Evolutionary conservation across 768 basidiomycete genomes (phyloP).

Genomic region (Rhizopogon vulgaris): DNA sequence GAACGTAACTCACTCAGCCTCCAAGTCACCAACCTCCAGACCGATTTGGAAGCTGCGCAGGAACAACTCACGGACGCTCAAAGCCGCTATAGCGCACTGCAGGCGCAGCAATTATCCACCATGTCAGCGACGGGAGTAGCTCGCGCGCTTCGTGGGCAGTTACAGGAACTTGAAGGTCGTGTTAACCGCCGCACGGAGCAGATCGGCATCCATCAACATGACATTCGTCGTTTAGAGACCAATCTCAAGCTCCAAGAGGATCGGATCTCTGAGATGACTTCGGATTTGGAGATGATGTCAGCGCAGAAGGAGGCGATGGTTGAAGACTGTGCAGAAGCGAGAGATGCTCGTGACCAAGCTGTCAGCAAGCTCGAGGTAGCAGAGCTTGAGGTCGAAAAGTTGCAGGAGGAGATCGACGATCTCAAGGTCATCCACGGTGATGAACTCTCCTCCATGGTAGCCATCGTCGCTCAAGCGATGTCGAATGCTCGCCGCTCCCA

Average conservation of each 20-base stretch:
- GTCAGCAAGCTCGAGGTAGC: slow-evolving; percentile 47
- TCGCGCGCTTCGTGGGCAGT: slow-evolving; percentile 52
- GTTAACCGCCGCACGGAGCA: slow-evolving; percentile 65
- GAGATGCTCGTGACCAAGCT: slow-evolving; percentile 67
- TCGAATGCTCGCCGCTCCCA: slow-evolving; percentile 22
- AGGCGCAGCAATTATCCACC: slow-evolving; percentile 58
- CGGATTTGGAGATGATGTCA: slow-evolving; percentile 58
- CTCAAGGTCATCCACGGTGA: slow-evolving; percentile 22
- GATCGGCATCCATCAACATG: slow-evolving; percentile 74
- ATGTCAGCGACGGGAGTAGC: slow-evolving; percentile 55
- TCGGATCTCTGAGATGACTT: slow-evolving; percentile 59
- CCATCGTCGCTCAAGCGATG: slow-evolving; percentile 32
- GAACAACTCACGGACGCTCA: slow-evolving; percentile 53
- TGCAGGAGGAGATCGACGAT: slow-evolving; percentile 23
- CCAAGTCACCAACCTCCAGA: slow-evolving; percentile 55
- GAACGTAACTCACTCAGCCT: slow-evolving; percentile 63
- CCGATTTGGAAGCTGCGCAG: slow-evolving; percentile 48
- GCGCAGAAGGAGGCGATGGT: slow-evolving; percentile 77
- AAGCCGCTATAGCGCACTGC: slow-evolving; percentile 53
- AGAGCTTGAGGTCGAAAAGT: slow-evolving; percentile 55
- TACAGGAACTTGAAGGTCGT: slow-evolving; percentile 62
- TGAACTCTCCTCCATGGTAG: slow-evolving; percentile 33
- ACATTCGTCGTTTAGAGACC: slow-evolving; percentile 69
- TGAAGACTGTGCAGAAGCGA: slow-evolving; percentile 75
- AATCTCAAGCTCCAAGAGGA: slow-evolving; percentile 75